Evolutionary conservation across 805 yeast genomes (phyloP).

Genomic region (Wickerhamomyces subpelliculosus): DNA sequence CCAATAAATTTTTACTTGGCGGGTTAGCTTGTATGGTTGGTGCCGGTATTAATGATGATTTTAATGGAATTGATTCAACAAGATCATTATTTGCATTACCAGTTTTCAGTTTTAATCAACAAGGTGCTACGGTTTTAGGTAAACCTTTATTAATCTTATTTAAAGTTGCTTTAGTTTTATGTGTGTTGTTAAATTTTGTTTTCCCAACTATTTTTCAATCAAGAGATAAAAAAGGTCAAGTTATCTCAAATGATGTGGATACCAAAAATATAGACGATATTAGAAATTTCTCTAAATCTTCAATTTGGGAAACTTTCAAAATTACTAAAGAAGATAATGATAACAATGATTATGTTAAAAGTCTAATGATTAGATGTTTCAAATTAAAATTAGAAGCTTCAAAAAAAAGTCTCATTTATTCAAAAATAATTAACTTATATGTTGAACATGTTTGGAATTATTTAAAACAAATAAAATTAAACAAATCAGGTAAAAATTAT

Average conservation of each 20-base stretch:
- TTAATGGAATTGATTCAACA: constrained; percentile 30
- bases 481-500: constrained; percentile 12
- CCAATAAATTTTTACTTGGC: constrained; percentile 49
- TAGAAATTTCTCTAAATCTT: constrained; percentile 11
- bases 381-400: constrained; percentile 14
- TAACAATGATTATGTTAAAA: constrained; percentile 17
- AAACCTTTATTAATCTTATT: constrained; percentile 22
- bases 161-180: constrained; percentile 20
- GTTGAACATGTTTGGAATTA: constrained; percentile 21
- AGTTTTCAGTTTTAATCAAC: constrained; percentile 25
- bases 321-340: constrained; percentile 9
- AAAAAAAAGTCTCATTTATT: constrained; percentile 13
- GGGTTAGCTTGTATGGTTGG: constrained; percentile 63
- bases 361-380: constrained; percentile 20
- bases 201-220: constrained; percentile 13
- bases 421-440: constrained; percentile 15
- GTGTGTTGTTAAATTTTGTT: constrained; percentile 21
- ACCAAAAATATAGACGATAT: constrained; percentile 12
- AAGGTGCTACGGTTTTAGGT: constrained; percentile 20
- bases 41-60: constrained; percentile 48
- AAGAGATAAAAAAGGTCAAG: constrained; percentile 2
- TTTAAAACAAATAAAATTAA: constrained; percentile 16
- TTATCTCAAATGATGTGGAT: too few relatives aligned
- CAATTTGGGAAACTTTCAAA: constrained; percentile 13
- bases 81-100: constrained; percentile 45